These are phyloP conservation scores for Hirsutella thompsonii DNA, from an alignment of 2,329 filamentous ascomycete species.

Conservation along the genomic window DNA sequence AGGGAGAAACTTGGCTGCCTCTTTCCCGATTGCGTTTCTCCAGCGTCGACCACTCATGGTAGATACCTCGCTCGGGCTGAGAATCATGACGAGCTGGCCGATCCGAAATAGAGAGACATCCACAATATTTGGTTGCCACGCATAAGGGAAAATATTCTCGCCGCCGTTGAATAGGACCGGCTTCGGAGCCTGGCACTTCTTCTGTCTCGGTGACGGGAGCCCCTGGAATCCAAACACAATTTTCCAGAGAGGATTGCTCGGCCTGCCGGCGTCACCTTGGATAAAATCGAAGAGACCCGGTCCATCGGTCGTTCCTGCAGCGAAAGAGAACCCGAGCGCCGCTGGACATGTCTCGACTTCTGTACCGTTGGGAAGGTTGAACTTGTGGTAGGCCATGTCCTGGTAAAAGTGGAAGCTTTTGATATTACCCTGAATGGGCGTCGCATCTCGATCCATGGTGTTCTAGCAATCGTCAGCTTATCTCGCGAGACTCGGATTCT, in stretches of 20 bases:
- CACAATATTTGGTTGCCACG: conserved; percentile 84
- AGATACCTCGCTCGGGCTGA: conserved; percentile 76
- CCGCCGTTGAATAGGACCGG: conserved; percentile 83
- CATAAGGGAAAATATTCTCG: conserved; percentile 60
- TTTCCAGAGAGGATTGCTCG: conserved; percentile 50
- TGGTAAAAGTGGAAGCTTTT: conserved; percentile 77
- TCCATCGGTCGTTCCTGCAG: conserved; percentile 83
- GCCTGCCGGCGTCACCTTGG: conserved; percentile 62
- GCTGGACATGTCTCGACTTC: conserved; percentile 67
- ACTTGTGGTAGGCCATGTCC: conserved; percentile 64
- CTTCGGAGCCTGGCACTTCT: conserved; percentile 66
- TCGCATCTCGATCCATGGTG: conserved; percentile 30
- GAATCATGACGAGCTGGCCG: conserved; percentile 71
- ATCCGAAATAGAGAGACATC: conserved; percentile 78
- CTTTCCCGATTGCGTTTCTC: conserved; percentile 52
- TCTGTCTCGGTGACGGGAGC: conserved; percentile 55
- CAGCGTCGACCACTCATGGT: conserved; percentile 88
- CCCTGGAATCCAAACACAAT: conserved; percentile 62
- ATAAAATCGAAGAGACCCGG: conserved; percentile 89
- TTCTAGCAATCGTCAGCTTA: conserved; percentile 27
- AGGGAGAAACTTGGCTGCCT: conserved; percentile 33
- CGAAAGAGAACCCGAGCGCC: conserved; percentile 83
- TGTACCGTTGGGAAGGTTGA: conserved; percentile 60
- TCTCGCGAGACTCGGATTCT: not conserved
- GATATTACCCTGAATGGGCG: conserved; percentile 51